Conservation (phyloP, 1,284 basidiomycete species). For the Thelephora terrestris region DNA sequence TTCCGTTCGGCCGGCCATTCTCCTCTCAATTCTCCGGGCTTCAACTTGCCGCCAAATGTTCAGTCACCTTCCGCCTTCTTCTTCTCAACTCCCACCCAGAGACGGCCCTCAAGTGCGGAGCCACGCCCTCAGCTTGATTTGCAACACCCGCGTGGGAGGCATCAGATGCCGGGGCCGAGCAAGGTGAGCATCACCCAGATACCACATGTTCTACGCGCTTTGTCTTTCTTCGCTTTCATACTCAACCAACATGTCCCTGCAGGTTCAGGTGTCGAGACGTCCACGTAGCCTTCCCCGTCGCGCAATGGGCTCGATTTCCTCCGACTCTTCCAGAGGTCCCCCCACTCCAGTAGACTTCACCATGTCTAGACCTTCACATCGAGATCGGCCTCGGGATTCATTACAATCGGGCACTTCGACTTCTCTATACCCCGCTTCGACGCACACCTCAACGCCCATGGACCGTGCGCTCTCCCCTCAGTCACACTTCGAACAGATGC, state of each 20-base stretch:
- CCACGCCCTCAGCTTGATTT: no score
- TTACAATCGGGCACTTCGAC: slow-evolving; percentile 52
- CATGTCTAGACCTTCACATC: slow-evolving; percentile 9
- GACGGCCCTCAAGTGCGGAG: no score
- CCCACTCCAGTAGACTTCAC: slow-evolving; percentile 22
- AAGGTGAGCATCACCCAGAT: neutral
- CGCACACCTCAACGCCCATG: slow-evolving; percentile 41
- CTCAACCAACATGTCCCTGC: neutral
- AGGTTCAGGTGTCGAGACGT: slow-evolving; percentile 20
- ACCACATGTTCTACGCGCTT: neutral
- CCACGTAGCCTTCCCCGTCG: slow-evolving; percentile 29
- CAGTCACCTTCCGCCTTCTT: no score
- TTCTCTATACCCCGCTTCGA: slow-evolving; percentile 66
- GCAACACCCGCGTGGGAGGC: neutral
- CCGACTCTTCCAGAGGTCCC: slow-evolving; percentile 27
- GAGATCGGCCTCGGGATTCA: slow-evolving; percentile 27
- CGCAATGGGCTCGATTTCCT: slow-evolving; percentile 22
- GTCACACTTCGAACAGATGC: slow-evolving; percentile 37
- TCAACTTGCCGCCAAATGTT: no score
- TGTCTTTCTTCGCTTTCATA: neutral
- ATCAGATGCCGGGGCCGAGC: neutral
- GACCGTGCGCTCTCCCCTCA: slow-evolving; percentile 46
- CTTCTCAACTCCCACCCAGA: no score
- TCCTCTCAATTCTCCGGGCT: neutral
- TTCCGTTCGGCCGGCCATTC: neutral